These are phyloP conservation scores for Agaricus blazei DNA, from an alignment of 768 basidiomycete species.

Conservation along the genomic window DNA sequence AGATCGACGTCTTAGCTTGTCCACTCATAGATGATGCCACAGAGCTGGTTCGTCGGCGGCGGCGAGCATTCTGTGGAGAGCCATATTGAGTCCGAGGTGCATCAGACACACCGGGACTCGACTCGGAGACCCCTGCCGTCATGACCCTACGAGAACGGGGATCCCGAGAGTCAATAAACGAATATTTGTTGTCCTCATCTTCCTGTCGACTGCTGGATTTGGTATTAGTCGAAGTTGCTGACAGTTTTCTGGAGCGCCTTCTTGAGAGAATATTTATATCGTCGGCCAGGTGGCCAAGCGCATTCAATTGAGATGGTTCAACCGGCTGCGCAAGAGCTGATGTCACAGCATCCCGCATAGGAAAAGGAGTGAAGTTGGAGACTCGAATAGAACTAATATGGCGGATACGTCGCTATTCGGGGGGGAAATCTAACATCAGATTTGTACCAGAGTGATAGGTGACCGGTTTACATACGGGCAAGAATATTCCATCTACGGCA, in stretches of 20 bases:
- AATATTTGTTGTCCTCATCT: slow-evolving; percentile 17
- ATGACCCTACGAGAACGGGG: slow-evolving; percentile 44
- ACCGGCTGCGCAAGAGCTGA: slow-evolving; percentile 69
- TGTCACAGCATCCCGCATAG: slow-evolving; percentile 71
- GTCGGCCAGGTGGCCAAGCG: slow-evolving; percentile 50
- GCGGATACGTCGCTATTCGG: slow-evolving; percentile 57
- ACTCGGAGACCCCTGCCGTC: slow-evolving; percentile 11
- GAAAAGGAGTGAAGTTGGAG: slow-evolving; percentile 81
- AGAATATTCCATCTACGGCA: background rate
- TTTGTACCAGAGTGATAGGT: background rate
- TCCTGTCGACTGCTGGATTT: slow-evolving; percentile 35
- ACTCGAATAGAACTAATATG: slow-evolving; percentile 72
- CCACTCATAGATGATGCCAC: slow-evolving; percentile 40
- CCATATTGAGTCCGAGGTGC: slow-evolving; percentile 1
- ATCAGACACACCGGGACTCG: background rate
- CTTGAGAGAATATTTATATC: slow-evolving; percentile 61
- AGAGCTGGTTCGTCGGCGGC: slow-evolving; percentile 42
- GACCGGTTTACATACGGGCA: slow-evolving; percentile 10
- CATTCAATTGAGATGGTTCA: slow-evolving; percentile 53
- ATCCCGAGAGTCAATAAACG: slow-evolving; percentile 14
- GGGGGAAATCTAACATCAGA: slow-evolving; percentile 7
- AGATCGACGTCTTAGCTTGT: background rate
- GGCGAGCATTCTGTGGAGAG: slow-evolving; percentile 10
- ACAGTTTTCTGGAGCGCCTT: slow-evolving; percentile 57
- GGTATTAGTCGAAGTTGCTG: slow-evolving; percentile 50